phyloP scores from a whole-genome alignment of 73 alveolate genomes.

The Stentor roeselii region DNA sequence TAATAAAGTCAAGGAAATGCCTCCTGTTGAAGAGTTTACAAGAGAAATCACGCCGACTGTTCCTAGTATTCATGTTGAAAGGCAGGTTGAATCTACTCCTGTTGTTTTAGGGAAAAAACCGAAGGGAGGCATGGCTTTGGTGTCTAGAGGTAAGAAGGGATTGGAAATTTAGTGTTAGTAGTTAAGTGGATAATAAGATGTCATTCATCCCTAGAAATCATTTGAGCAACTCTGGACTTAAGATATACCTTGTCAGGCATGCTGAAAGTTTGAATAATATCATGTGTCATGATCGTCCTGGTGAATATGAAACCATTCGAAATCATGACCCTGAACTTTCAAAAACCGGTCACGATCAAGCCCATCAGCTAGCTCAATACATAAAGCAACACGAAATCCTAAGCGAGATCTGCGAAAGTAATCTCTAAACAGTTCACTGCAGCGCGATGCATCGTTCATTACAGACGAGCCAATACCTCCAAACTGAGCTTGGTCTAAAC shows the following conservation, averaged over 20 bases:
- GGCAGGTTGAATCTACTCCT: not conserved
- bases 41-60: not conserved
- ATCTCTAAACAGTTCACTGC: not conserved
- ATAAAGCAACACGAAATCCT: not conserved
- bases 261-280: not conserved
- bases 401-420: not conserved
- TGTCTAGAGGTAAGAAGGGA: not conserved
- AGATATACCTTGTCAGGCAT: slow-evolving; percentile 5
- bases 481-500: not conserved
- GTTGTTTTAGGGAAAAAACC: not conserved
- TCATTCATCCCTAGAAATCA: not conserved
- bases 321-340: slow-evolving; percentile 8
- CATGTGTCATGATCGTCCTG: not conserved
- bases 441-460: slow-evolving; percentile 17
- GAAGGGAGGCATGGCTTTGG: not conserved
- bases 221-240: not conserved
- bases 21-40: not conserved
- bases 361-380: slow-evolving; percentile 4
- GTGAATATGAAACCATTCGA: slow-evolving; percentile 1
- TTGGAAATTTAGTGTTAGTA: not conserved
- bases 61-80: not conserved
- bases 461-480: not conserved
- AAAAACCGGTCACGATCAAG: not conserved
- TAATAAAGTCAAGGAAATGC: not conserved
- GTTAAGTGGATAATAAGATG: too few species aligned